These are phyloP conservation scores for Phytophthora quininea DNA, from an alignment of 352 stramenopile species.

Conservation along the genomic window DNA sequence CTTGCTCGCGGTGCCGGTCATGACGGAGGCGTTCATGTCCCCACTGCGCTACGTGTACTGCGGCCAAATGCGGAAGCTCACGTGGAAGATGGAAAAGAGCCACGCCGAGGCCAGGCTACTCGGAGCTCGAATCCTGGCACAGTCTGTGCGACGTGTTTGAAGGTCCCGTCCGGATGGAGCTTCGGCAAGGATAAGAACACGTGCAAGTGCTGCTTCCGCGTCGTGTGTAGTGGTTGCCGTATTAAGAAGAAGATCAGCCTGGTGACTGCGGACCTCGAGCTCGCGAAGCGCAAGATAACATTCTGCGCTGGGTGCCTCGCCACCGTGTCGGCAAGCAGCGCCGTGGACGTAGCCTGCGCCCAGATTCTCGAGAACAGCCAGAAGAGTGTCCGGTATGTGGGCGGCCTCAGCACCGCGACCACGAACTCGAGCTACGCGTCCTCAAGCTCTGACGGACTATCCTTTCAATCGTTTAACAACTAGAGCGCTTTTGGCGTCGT, in stretches of 20 bases:
- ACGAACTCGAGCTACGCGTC: conserved; percentile 25
- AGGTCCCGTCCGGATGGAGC: conserved; percentile 19
- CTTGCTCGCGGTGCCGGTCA: conserved; percentile 34
- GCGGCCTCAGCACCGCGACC: conserved; percentile 2
- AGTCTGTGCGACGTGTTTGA: conserved; percentile 24
- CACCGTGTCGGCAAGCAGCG: conserved; percentile 23
- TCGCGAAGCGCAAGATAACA: conserved; percentile 29
- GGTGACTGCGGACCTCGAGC: conserved; percentile 30
- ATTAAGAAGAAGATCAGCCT: conserved; percentile 40
- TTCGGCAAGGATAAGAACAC: conserved; percentile 34
- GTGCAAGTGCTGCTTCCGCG: conserved; percentile 34
- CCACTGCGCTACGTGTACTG: conserved; percentile 39
- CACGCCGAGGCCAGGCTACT: conserved; percentile 27
- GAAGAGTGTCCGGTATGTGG: conserved; percentile 19
- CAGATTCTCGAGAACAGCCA: conserved; percentile 20
- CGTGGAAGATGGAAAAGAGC: conserved; percentile 52
- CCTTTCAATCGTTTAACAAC: conserved; percentile 20
- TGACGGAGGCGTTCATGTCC: conserved; percentile 42
- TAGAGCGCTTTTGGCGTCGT: too few species aligned
- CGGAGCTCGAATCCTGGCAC: conserved; percentile 17
- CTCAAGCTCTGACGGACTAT: conserved; percentile 22
- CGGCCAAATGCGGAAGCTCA: conserved; percentile 64
- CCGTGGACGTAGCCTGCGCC: conserved; percentile 23
- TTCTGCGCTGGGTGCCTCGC: conserved; percentile 29
- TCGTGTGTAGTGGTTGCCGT: conserved; percentile 29